Conservation (phyloP, 2,329 filamentous ascomycete species). For the Dendryphion nanum region DNA sequence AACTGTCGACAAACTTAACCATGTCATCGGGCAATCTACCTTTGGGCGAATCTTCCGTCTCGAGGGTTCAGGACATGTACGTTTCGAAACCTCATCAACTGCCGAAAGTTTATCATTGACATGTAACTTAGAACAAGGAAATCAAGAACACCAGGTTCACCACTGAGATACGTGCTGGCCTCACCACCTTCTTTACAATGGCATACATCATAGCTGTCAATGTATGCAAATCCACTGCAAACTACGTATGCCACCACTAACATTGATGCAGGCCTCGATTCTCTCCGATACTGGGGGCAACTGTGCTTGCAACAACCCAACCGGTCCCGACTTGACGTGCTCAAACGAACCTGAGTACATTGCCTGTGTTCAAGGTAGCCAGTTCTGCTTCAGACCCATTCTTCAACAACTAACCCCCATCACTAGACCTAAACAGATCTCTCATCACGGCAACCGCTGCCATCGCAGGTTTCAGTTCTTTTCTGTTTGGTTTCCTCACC, state of each 20-base stretch:
- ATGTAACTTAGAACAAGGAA: constrained; percentile 57
- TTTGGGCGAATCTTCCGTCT: constrained; percentile 63
- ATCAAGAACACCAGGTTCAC: constrained; percentile 76
- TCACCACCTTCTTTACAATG: constrained; percentile 65
- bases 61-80: constrained; percentile 79
- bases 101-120: constrained; percentile 9
- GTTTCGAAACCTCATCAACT: constrained; percentile 31
- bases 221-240: constrained; percentile 47
- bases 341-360: constrained; percentile 56
- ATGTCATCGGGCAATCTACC: constrained; percentile 27
- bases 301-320: constrained; percentile 61
- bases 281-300: constrained; percentile 67
- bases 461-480: constrained; percentile 72
- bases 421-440: constrained; percentile 64
- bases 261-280: constrained; percentile 30
- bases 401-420: background rate
- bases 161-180: constrained; percentile 77
- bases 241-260: constrained; percentile 10
- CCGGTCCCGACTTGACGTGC: constrained; percentile 54
- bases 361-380: constrained; percentile 52
- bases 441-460: constrained; percentile 82
- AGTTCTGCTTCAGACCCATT: background rate
- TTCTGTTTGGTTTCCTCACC: constrained; percentile 77
- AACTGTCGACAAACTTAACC: constrained; percentile 21
- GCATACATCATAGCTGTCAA: constrained; percentile 72